Percentiles rank a stretch among this genome's conserved stretches.
Evolutionary conservation across 108 stramenopile genomes (phyloP).

Genomic region (Licmophora abbreviata): DNA sequence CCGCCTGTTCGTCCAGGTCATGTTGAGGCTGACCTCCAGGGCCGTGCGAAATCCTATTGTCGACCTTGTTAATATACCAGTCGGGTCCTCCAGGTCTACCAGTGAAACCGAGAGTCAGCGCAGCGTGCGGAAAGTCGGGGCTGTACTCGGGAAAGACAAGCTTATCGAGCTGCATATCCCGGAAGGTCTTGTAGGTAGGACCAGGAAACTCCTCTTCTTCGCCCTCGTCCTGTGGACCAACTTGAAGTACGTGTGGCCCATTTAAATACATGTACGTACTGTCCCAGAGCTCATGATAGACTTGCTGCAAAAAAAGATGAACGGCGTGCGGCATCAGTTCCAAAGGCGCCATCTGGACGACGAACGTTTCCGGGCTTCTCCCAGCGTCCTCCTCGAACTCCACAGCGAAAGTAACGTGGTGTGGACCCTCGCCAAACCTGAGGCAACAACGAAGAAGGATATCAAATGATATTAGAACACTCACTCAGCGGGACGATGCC

Average conservation of each 20-base stretch:
- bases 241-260: conserved; percentile 78
- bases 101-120: conserved; percentile 73
- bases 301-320: conserved; percentile 78
- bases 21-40: conserved; percentile 81
- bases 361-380: conserved; percentile 22
- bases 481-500: no score
- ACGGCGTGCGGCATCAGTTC: conserved; percentile 75
- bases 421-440: conserved; percentile 69
- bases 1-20: conserved; percentile 50
- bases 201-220: conserved; percentile 20
- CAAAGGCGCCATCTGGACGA: conserved; percentile 64
- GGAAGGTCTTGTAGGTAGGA: conserved; percentile 8
- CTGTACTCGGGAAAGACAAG: conserved; percentile 81
- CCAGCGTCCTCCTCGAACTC: conserved; percentile 6
- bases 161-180: conserved; percentile 16
- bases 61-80: conserved; percentile 80
- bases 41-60: conserved; percentile 83
- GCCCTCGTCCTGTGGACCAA: conserved; percentile 34
- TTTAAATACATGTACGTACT: conserved; percentile 61
- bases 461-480: not conserved
- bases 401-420: conserved; percentile 45
- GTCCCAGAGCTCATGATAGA: conserved; percentile 74
- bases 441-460: not conserved
- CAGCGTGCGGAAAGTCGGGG: conserved; percentile 50
- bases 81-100: conserved; percentile 81